Evolutionary conservation across 768 basidiomycete genomes (phyloP), one percentile per base, ranked within the genome.

Genomic region (Strobilomyces dryophilus): DNA sequence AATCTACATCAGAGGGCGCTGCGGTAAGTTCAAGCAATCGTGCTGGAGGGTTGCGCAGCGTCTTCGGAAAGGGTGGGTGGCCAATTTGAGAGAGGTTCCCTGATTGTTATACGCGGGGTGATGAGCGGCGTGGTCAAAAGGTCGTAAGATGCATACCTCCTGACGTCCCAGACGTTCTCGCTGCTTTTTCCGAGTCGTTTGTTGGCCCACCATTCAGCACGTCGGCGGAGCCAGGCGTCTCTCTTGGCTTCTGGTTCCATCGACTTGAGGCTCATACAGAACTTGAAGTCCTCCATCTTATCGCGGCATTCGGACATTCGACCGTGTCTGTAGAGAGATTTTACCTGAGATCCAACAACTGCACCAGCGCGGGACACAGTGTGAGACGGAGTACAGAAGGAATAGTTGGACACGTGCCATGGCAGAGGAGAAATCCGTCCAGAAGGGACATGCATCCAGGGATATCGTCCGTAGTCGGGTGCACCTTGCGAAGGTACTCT

Each of bases 121-220:
- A 55, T 55, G 29, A 57, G 48, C 26, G 37, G n/a, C 15, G 27
- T 43, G 37, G 31, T 29, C 17, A 18, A 26, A 42, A 29, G 34
- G 18, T 6, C 15, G n/a, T 44, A n/a, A 34, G 45, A 31, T 17
- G 76, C 87, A 64, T 68, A 95, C 95, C 75, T 80, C 70, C 95
- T 74, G 26, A 89, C 76, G 53, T 91, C 85, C 95, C 95, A 99
- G 2, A 99, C 83, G 66, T 95, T 92, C 72, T 98, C 95, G 60
- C 92, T 95, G 71, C 92, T 94, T 68, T 82, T 84, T 18, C 71
- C 77, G 9, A 89, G 65, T 48, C 95, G 74, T 48, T 89, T 74
- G 32, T 76, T 73, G 5, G 95, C 92, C 95, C 94, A 97, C 93
- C 94, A 95, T 66, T 95, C 92, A 2, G 95, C 95, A 49, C 90